Percentiles rank a stretch among this genome's conserved stretches.
Evolutionary conservation across 805 yeast genomes (phyloP).

Genomic region (Maudiozyma turicensis): DNA sequence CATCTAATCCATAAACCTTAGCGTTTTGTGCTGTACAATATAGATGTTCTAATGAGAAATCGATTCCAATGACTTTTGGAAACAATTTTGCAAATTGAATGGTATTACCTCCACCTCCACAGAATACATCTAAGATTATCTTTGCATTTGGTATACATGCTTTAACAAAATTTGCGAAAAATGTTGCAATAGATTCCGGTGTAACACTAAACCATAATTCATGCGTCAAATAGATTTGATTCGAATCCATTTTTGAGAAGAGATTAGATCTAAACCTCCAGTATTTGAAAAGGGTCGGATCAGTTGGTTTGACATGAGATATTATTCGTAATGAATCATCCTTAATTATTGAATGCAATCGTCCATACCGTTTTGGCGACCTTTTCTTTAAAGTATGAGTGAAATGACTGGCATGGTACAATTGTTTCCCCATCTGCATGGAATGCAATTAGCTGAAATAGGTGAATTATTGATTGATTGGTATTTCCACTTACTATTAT

Average conservation of each 20-base stretch:
- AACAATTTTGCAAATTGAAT: slow-evolving; percentile 62
- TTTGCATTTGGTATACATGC: slow-evolving; percentile 42
- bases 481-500: background rate
- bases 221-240: slow-evolving; percentile 49
- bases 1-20: slow-evolving; percentile 47
- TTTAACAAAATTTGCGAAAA: slow-evolving; percentile 43
- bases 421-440: slow-evolving; percentile 8
- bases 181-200: slow-evolving; percentile 62
- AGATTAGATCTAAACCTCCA: slow-evolving; percentile 55
- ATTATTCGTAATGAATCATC: slow-evolving; percentile 12
- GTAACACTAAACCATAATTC: slow-evolving; percentile 87
- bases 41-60: slow-evolving; percentile 49
- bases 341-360: slow-evolving; percentile 6
- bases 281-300: slow-evolving; percentile 33
- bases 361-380: slow-evolving; percentile 7
- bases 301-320: slow-evolving; percentile 10
- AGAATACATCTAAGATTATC: slow-evolving; percentile 55
- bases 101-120: slow-evolving; percentile 85
- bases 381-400: slow-evolving; percentile 5
- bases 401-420: slow-evolving; percentile 9
- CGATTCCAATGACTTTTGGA: slow-evolving; percentile 51
- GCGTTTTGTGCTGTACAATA: slow-evolving; percentile 60
- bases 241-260: slow-evolving; percentile 57
- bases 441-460: background rate
- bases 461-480: background rate